Evolutionary conservation across 345 rosid species (phyloP).

Genomic region (Angophora floribunda): DNA sequence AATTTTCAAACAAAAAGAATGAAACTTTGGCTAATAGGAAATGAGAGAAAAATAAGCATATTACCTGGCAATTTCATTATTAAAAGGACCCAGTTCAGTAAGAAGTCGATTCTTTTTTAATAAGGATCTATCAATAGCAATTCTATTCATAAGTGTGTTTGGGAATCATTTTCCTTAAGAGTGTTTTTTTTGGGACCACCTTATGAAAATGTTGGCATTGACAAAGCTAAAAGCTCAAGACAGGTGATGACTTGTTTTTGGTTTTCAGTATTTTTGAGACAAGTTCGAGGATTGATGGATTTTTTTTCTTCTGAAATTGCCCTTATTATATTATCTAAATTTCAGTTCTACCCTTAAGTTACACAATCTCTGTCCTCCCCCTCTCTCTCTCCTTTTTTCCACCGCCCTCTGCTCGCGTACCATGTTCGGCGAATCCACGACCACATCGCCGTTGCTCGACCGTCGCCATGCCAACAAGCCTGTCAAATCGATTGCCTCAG

Average conservation of each 20-base stretch:
- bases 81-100: not conserved
- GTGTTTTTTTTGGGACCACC: rapidly evolving
- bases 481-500: not conserved
- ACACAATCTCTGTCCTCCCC: not conserved
- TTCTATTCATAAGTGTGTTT: not conserved
- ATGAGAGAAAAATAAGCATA: not conserved
- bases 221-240: rapidly evolving
- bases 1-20: not conserved
- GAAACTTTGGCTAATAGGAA: not conserved
- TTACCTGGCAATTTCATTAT: not conserved
- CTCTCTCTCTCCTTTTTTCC: not conserved
- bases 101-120: not conserved
- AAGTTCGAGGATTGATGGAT: too few relatives aligned
- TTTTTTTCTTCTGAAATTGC: not conserved
- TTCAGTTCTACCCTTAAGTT: not conserved
- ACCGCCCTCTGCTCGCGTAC: rapidly evolving
- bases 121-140: not conserved
- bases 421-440: not conserved
- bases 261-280: rapidly evolving
- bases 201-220: rapidly evolving
- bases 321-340: not conserved
- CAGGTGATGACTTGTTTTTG: rapidly evolving
- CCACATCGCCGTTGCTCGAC: rapidly evolving
- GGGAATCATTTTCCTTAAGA: not conserved
- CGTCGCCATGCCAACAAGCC: not conserved